Evolutionary conservation across 2,329 filamentous ascomycete species (phyloP), one percentile per base, ranked within the genome.

Genomic region (Magnaporthiopsis incrustans): DNA sequence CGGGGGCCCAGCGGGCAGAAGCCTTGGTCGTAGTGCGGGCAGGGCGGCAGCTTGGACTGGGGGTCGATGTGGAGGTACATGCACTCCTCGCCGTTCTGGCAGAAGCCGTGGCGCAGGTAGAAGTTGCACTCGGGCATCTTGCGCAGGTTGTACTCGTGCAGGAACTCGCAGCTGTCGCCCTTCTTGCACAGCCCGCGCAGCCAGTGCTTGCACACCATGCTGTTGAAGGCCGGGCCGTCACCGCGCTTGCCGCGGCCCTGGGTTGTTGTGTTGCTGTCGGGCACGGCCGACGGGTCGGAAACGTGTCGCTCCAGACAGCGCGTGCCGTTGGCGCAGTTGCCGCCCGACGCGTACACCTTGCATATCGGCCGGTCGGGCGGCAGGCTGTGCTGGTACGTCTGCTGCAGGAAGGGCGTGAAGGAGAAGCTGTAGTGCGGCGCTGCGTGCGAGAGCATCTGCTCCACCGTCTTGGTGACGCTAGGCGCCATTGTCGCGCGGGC

Each of bases 41-140:
- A 96, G 1, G 90, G 87, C 32, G 87, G 91, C 70, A 91, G 80
- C 72, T 91, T 88, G 66, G 89, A 87, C 73, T 91, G 84, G 61
- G 92, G 90, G 71, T 95, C 91, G 71, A 96, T 90, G 77, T 97
- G 92, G 60, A 96, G 86, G 75, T 96, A 97, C 6, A 96, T 81
- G 73, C 95, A 99, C 78, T 99, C 95, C 76, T 98, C 94, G 69
- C 94, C 95, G 77, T 97, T 97, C 67, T 90, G 91, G 78, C 95
- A 99, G 75, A 96, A 97, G 64, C 92, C 92, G 73, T 95, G 96
- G 66, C 92, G 86, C 65, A 92, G 88, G 78, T 94, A 98, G 77
- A 97, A 96, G 73, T 96, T 96, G 79, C 95, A 99, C 79, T 98
- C 95, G 67, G 95, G 93, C 92, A 98, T 98, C 77, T 95, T 93